phyloP scores from a whole-genome alignment of 306 rosid species.

The Hippophae rhamnoides region DNA sequence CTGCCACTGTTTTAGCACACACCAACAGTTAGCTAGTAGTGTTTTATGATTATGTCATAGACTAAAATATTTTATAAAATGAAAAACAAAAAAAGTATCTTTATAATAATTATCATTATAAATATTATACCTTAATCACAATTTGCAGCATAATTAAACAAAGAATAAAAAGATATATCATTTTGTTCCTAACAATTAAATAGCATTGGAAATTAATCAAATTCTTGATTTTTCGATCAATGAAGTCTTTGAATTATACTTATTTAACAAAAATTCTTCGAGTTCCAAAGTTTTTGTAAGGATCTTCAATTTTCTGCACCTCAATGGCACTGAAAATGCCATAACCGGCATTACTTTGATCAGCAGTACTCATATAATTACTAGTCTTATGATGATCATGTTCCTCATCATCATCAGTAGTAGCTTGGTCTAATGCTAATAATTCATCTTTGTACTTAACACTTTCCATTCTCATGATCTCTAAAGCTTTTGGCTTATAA shows the following conservation, averaged over 20 bases:
- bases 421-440: conserved; percentile 42
- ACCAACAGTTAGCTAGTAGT: too few relatives aligned
- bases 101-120: too few relatives aligned
- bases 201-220: too few relatives aligned
- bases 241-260: neutral
- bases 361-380: neutral
- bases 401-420: conserved; percentile 31
- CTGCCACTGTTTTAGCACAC: too few relatives aligned
- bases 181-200: neutral
- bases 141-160: too few relatives aligned
- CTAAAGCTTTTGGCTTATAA: conserved; percentile 18
- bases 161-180: too few relatives aligned
- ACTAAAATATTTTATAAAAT: too few relatives aligned
- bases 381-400: neutral
- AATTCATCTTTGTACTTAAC: conserved; percentile 33
- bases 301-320: conserved; percentile 47
- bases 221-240: too few relatives aligned
- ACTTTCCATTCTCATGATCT: conserved; percentile 36
- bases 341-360: conserved; percentile 35
- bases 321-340: conserved; percentile 74
- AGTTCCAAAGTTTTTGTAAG: conserved; percentile 22
- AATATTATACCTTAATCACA: too few relatives aligned
- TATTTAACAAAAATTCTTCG: conserved; percentile 10
- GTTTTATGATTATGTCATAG: too few relatives aligned
- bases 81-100: too few relatives aligned